These are phyloP conservation scores for Pseudogymnoascus sp. DNA, from an alignment of 2,329 filamentous ascomycete genomes.

Conservation along the genomic window DNA sequence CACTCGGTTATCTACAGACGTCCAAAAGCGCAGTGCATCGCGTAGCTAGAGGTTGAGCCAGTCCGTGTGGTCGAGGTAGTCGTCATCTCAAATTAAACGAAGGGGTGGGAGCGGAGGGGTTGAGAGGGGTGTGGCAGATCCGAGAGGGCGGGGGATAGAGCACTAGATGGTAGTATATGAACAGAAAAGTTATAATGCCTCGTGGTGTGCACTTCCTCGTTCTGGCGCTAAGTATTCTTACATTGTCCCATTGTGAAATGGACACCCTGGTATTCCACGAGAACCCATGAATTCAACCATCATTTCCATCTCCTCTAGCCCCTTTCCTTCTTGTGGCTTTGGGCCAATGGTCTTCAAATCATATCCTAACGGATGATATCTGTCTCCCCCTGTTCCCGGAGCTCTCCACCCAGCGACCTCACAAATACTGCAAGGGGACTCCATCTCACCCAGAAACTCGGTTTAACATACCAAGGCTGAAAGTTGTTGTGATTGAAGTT, in stretches of 20 bases:
- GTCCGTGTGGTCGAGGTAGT: too few species aligned
- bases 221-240: too few species aligned
- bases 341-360: constrained; percentile 16
- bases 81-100: too few species aligned
- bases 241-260: background rate
- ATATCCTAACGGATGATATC: constrained; percentile 14
- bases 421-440: constrained; percentile 10
- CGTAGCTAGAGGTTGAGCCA: too few species aligned
- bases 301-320: constrained; percentile 12
- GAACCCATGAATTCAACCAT: constrained; percentile 14
- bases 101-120: too few species aligned
- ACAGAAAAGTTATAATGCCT: too few species aligned
- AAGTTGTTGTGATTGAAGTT: constrained; percentile 13
- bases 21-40: too few species aligned
- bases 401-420: constrained; percentile 12
- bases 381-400: constrained; percentile 12
- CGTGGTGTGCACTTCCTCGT: too few species aligned
- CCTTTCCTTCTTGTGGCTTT: constrained; percentile 15
- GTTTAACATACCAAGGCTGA: constrained; percentile 16
- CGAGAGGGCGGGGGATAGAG: too few species aligned
- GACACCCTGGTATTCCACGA: constrained; percentile 2
- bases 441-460: constrained; percentile 14
- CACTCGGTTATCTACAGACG: too few species aligned
- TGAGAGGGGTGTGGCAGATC: too few species aligned
- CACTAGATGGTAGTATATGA: too few species aligned